Evolutionary conservation across 1,284 basidiomycete species (phyloP).

Genomic region (Ceratobasidium theobromae): DNA sequence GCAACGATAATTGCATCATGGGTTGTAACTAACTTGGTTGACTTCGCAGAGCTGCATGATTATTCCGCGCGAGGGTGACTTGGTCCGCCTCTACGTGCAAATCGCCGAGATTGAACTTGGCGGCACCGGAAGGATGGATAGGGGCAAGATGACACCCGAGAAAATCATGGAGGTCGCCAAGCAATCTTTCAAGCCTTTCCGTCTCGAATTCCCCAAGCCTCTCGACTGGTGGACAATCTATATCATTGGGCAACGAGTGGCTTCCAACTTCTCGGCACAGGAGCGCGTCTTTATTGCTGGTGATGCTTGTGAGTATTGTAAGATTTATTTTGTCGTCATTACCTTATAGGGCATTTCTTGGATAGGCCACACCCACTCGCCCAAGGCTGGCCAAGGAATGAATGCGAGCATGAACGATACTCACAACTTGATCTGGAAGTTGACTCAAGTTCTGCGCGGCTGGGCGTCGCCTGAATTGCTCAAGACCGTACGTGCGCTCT

Average conservation of each 20-base stretch:
- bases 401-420: conserved; percentile 83
- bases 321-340: background rate
- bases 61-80: conserved; percentile 59
- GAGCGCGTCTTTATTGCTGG: conserved; percentile 81
- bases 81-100: conserved; percentile 68
- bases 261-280: conserved; percentile 62
- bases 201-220: conserved; percentile 55
- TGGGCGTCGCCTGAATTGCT: conserved; percentile 66
- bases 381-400: conserved; percentile 69
- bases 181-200: conserved; percentile 68
- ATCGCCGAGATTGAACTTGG: conserved; percentile 56
- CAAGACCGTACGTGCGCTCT: conserved; percentile 58
- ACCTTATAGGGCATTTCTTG: background rate
- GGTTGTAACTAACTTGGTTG: background rate
- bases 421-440: conserved; percentile 82
- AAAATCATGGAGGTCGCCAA: conserved; percentile 64
- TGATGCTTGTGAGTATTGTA: conserved; percentile 55
- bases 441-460: conserved; percentile 69
- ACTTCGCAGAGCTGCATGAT: conserved; percentile 55
- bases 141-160: conserved; percentile 58
- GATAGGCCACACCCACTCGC: conserved; percentile 73
- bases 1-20: background rate
- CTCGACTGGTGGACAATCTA: conserved; percentile 84
- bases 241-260: conserved; percentile 76
- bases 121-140: conserved; percentile 63